Conservation (phyloP, 2,329 filamentous ascomycete genomes). For the Alternaria triticina region DNA sequence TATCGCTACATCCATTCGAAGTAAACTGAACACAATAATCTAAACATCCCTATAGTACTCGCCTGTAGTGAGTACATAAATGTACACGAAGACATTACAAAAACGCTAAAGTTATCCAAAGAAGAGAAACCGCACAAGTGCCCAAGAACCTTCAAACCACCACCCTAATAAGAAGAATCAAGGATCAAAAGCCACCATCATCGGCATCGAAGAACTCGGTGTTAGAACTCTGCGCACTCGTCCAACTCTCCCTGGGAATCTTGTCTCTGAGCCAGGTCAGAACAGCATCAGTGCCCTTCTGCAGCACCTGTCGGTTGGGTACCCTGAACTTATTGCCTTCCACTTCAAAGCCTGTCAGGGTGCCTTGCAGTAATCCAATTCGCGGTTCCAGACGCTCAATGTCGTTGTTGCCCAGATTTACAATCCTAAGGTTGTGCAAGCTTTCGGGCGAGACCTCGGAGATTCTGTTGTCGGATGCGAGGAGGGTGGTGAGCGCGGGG, state of each 20-base stretch:
- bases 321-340: slow-evolving; percentile 87
- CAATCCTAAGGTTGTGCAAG: slow-evolving; percentile 74
- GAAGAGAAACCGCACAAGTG: neutral
- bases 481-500: slow-evolving; percentile 71
- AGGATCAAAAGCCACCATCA: slow-evolving; percentile 19
- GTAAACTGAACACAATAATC: neutral
- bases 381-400: slow-evolving; percentile 81
- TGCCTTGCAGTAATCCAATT: slow-evolving; percentile 76
- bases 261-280: slow-evolving; percentile 80
- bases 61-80: neutral
- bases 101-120: slow-evolving; percentile 1
- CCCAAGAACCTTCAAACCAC: neutral
- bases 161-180: neutral
- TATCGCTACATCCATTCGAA: neutral
- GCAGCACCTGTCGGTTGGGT: slow-evolving; percentile 81
- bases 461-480: slow-evolving; percentile 81
- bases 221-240: slow-evolving; percentile 22
- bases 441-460: slow-evolving; percentile 73
- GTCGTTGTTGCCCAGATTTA: slow-evolving; percentile 85
- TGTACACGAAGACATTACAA: slow-evolving; percentile 15
- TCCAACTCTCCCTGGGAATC: slow-evolving; percentile 60
- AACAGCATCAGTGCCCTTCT: slow-evolving; percentile 85
- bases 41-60: neutral
- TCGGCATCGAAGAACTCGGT: slow-evolving; percentile 33
- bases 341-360: slow-evolving; percentile 73